Conservation (phyloP, 2,329 filamentous ascomycete species). For the Zymoseptoria crescenta region DNA sequence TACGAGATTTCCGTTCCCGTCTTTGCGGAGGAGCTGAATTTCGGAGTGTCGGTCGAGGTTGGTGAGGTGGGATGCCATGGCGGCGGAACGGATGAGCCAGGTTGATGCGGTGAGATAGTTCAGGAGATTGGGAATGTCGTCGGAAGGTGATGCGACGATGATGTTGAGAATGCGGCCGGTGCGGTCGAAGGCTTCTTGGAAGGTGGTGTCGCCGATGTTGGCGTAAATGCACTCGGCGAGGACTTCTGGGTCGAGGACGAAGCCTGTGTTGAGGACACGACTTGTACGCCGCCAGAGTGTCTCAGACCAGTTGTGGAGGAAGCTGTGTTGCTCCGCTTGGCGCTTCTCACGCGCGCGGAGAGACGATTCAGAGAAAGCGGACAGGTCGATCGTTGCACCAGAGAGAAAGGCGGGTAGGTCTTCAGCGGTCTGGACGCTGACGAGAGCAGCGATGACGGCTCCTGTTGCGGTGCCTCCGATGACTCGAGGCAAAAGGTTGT, state of each 20-base stretch:
- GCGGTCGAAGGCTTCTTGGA: conserved; percentile 80
- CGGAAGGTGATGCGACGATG: conserved; percentile 69
- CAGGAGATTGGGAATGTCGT: conserved; percentile 72
- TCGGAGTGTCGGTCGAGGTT: conserved; percentile 56
- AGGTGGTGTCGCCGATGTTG: conserved; percentile 83
- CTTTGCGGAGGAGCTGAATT: conserved; percentile 63
- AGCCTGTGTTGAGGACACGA: conserved; percentile 67
- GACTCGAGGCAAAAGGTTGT: conserved; percentile 71
- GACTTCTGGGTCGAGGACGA: conserved; percentile 74
- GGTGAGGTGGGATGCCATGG: conserved; percentile 65
- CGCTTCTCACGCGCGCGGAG: conserved; percentile 33
- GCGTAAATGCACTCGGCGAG: conserved; percentile 75
- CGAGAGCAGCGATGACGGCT: conserved; percentile 78
- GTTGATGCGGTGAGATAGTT: conserved; percentile 93
- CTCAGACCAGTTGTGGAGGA: conserved; percentile 37
- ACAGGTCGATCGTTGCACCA: conserved; percentile 73
- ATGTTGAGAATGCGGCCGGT: conserved; percentile 89
- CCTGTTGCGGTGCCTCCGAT: conserved; percentile 88
- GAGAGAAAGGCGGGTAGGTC: conserved; percentile 70
- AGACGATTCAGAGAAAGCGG: conserved; percentile 56
- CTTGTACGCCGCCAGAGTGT: conserved; percentile 59
- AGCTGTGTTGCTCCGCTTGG: conserved; percentile 59
- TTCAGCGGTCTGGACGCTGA: conserved; percentile 79
- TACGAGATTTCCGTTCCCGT: conserved; percentile 61
- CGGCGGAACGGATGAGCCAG: conserved; percentile 78